Evolutionary conservation across 2,329 filamentous ascomycete genomes (phyloP).

Genomic region (Fusarium longipes): DNA sequence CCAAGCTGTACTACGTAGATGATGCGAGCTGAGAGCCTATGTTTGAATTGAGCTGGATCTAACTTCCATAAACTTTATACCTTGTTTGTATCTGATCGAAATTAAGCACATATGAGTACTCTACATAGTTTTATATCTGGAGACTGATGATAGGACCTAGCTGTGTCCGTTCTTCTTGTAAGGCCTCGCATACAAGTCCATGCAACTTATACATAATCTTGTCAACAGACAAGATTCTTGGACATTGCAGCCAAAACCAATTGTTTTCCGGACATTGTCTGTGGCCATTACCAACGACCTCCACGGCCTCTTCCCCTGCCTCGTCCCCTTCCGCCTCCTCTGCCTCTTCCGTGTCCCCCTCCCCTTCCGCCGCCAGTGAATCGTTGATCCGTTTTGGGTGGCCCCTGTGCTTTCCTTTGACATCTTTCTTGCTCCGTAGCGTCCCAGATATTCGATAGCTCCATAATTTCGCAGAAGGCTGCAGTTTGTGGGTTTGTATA

Average conservation of each 20-base stretch:
- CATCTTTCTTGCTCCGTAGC: conserved; percentile 76
- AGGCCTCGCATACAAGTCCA: background rate
- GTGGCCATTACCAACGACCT: conserved; percentile 33
- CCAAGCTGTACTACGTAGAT: conserved; percentile 23
- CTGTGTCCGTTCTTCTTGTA: background rate
- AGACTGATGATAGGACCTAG: background rate
- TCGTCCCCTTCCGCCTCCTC: conserved; percentile 49
- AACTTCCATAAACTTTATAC: conserved; percentile 19
- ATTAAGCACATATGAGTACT: background rate
- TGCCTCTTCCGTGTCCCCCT: conserved; percentile 51
- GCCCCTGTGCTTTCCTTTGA: conserved; percentile 67
- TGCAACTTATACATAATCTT: background rate
- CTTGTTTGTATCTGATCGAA: no score
- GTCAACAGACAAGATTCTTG: background rate
- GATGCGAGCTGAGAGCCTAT: no score
- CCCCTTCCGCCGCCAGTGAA: conserved; percentile 53
- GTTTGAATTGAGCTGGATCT: background rate
- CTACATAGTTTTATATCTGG: background rate
- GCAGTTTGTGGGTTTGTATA: conserved; percentile 89
- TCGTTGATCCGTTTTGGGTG: conserved; percentile 57
- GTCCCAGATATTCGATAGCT: conserved; percentile 80
- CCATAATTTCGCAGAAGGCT: conserved; percentile 82
- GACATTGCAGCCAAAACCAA: background rate
- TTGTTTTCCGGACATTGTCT: background rate
- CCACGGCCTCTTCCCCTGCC: conserved; percentile 43